Evolutionary conservation across 2,329 filamentous ascomycete species (phyloP), one percentile per base, ranked within the genome.

Genomic region (Penicillium sp.): DNA sequence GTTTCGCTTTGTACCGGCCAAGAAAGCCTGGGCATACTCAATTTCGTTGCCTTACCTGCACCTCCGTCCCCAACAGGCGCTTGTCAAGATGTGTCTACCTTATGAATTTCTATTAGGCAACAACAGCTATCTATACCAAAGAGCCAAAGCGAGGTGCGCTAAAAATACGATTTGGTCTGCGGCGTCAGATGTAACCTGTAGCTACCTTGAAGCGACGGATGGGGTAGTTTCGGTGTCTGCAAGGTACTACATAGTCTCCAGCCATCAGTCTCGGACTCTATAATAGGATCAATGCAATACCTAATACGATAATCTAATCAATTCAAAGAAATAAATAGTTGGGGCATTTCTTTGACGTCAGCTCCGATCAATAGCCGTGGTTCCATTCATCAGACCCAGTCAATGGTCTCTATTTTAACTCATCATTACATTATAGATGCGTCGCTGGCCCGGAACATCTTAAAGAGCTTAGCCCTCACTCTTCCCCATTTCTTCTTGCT

Each of bases 381-480:
- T 30, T 39, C 38, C 35, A 29, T 34, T 50, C 47, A 39, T 25
- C 35, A 29, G 34, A 38, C 19, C 16, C 35, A 13, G 22, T 49
- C 40, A 53, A 42, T 49, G 37, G 36, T 29, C 30, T 44, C 41
- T 22, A 52, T 55, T 58, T 34, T 35, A 35, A 56, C 50, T 53
- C 56, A 55, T 55, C 43, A 55, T 56, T 49, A 42, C 49, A 35
- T 29, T 44, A 25, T 25, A 46, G 41, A 19, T 22, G 34, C 28
- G 33, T 46, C 28, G 8, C n/a, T 22, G 13, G 18, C 4, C 35
- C 13, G n/a, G n/a, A 25, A 29, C 16, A 29, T 35, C n/a, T 37
- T 44, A 18, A 43, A 49, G 39, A 31, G 8, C 46, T 49, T 33
- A 36, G n/a, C 13, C 4, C 25, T 12, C n/a, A 13, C 14, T 4